Evolutionary conservation across 2,329 filamentous ascomycete genomes (phyloP).

Genomic region (Aspergillus fischeri): DNA sequence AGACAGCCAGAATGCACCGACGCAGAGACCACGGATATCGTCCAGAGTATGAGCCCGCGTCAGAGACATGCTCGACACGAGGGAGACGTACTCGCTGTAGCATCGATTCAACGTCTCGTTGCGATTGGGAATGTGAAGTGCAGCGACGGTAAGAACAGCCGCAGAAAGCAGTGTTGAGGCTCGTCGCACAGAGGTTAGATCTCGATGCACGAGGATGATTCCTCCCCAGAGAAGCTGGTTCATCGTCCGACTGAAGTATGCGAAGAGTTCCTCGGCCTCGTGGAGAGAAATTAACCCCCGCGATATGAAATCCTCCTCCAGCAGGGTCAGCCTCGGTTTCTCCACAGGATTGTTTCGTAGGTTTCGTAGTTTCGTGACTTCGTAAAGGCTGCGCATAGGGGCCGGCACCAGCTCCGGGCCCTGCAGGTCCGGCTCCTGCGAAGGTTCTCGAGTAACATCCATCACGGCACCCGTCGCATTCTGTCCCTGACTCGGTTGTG

Average conservation of each 20-base stretch:
- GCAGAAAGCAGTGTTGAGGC: slow-evolving; percentile 54
- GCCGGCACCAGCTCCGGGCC: slow-evolving; percentile 44
- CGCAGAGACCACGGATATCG: slow-evolving; percentile 56
- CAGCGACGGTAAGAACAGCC: slow-evolving; percentile 55
- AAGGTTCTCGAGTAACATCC: slow-evolving; percentile 46
- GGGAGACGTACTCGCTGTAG: slow-evolving; percentile 54
- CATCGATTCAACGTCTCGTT: slow-evolving; percentile 51
- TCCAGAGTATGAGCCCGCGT: slow-evolving; percentile 56
- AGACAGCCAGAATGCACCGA: slow-evolving; percentile 60
- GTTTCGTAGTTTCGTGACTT: slow-evolving; percentile 49
- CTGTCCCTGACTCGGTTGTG: slow-evolving; percentile 25
- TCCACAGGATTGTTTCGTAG: slow-evolving; percentile 36
- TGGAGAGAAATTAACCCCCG: slow-evolving; percentile 44
- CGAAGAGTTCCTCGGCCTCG: slow-evolving; percentile 51
- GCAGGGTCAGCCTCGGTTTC: slow-evolving; percentile 33
- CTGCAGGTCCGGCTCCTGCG: slow-evolving; percentile 40
- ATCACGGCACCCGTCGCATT: slow-evolving; percentile 28
- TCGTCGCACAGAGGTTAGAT: slow-evolving; percentile 50
- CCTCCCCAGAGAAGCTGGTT: slow-evolving; percentile 52
- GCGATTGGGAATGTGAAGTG: slow-evolving; percentile 54
- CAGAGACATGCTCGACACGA: slow-evolving; percentile 56
- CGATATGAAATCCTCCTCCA: slow-evolving; percentile 50
- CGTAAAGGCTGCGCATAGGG: slow-evolving; percentile 53
- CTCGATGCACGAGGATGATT: slow-evolving; percentile 48
- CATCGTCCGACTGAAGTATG: slow-evolving; percentile 48